Conservation (phyloP, 1,284 basidiomycete species). For the Melampsora larici-populina region DNA sequence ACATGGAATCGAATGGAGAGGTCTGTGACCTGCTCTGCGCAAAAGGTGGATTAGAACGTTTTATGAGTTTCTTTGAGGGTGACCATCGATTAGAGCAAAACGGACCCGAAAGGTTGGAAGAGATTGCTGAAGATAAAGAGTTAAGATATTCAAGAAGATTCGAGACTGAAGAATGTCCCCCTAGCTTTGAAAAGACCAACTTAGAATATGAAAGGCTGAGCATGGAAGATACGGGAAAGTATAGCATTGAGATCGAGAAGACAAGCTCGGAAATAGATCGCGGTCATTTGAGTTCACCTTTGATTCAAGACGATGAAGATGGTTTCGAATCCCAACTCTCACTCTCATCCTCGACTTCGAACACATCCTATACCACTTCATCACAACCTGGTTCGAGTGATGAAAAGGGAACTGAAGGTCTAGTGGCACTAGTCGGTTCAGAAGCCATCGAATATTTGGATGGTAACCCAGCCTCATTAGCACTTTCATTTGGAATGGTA, state of each 20-base stretch:
- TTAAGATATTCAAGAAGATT: too few relatives aligned
- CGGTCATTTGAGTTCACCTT: not conserved
- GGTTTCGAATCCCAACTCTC: not conserved
- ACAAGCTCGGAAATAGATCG: not conserved
- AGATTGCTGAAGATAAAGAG: not conserved
- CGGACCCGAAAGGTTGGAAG: not conserved
- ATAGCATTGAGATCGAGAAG: not conserved
- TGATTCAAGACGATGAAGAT: not conserved
- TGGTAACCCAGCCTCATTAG: not conserved
- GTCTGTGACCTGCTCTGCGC: constrained; percentile 47
- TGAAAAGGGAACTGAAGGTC: not conserved
- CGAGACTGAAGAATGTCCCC: too few relatives aligned
- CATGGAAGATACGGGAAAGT: too few relatives aligned
- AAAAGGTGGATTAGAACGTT: constrained; percentile 46
- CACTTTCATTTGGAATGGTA: not conserved
- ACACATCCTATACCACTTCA: not conserved
- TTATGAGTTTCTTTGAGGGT: constrained; percentile 46
- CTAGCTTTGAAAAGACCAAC: too few relatives aligned
- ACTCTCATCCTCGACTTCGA: not conserved
- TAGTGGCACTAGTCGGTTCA: too few relatives aligned
- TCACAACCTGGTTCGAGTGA: not conserved
- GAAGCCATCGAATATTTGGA: not conserved
- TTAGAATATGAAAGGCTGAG: too few relatives aligned
- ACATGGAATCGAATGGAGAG: constrained; percentile 44
- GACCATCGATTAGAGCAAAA: constrained; percentile 15